These are phyloP conservation scores for Podospora pseudocomata DNA, from an alignment of 495 filamentous ascomycete species.

Conservation along the genomic window DNA sequence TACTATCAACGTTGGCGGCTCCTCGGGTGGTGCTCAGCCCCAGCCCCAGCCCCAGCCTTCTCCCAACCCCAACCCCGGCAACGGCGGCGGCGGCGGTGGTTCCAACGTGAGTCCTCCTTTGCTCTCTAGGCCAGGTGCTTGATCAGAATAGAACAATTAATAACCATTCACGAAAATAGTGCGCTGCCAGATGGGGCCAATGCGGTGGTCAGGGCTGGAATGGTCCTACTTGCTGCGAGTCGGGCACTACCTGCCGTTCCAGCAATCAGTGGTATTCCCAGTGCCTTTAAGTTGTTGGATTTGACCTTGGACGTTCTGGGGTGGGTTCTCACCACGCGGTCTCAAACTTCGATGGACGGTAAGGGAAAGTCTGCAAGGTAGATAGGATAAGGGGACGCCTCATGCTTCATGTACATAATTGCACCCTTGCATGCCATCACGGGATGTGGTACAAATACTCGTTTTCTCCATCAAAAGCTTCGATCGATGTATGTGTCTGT, in stretches of 20 bases:
- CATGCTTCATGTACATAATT: constrained; percentile 1
- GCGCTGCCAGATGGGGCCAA: constrained; percentile 40
- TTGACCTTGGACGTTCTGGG: no score
- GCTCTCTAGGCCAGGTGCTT: not conserved
- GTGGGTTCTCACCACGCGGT: no score
- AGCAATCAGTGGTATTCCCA: constrained; percentile 51
- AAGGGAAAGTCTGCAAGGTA: no score
- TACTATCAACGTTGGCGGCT: constrained; percentile 43
- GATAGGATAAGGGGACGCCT: constrained; percentile 3
- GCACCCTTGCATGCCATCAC: not conserved
- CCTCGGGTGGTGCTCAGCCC: constrained; percentile 17
- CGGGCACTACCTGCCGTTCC: constrained; percentile 42
- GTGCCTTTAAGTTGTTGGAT: constrained; percentile 29
- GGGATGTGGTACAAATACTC: not conserved
- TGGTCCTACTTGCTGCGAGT: constrained; percentile 44
- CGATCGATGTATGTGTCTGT: no score
- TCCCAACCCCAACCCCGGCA: not conserved
- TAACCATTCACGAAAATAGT: constrained; percentile 8
- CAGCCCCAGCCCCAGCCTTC: constrained; percentile 6
- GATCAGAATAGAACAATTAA: not conserved
- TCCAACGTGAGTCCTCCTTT: constrained; percentile 11
- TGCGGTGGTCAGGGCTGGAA: constrained; percentile 49
- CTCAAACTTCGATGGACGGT: no score
- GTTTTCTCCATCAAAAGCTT: not conserved
- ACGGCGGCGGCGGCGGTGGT: not conserved